phyloP scores from a whole-genome alignment of 2,329 filamentous ascomycete species.

The Colletotrichum acutatum region DNA sequence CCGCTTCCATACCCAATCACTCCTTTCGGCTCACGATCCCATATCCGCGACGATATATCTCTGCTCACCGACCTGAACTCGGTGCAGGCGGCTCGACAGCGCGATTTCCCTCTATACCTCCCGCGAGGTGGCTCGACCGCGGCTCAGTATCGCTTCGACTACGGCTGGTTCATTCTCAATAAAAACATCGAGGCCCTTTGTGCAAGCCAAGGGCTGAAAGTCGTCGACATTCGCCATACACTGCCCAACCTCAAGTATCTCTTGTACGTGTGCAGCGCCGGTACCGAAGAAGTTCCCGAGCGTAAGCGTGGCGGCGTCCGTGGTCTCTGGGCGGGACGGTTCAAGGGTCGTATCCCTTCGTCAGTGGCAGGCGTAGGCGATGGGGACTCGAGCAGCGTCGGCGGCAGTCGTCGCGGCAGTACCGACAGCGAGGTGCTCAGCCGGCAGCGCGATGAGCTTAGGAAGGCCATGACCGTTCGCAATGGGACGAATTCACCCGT shows the following conservation, averaged over 20 bases:
- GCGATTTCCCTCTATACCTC: conserved; percentile 84
- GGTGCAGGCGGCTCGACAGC: conserved; percentile 54
- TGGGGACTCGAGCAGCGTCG: conserved; percentile 52
- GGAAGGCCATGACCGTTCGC: conserved; percentile 45
- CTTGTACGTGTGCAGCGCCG: conserved; percentile 88
- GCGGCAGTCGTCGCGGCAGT: conserved; percentile 55
- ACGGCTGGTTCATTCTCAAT: conserved; percentile 95
- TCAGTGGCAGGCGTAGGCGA: conserved; percentile 39
- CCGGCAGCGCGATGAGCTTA: conserved; percentile 55
- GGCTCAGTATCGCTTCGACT: conserved; percentile 92
- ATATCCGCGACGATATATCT: conserved; percentile 80
- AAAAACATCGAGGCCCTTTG: conserved; percentile 86
- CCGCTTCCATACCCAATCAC: conserved; percentile 84
- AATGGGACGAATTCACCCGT: conserved; percentile 38
- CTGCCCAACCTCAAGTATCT: conserved; percentile 94
- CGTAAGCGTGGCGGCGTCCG: conserved; percentile 71
- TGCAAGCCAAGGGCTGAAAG: conserved; percentile 74
- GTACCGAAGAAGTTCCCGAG: conserved; percentile 71
- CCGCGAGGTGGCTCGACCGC: conserved; percentile 69
- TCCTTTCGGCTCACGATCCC: conserved; percentile 78
- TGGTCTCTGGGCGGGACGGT: conserved; percentile 64
- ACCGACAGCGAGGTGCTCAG: conserved; percentile 53
- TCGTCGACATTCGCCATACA: conserved; percentile 91
- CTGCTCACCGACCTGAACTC: conserved; percentile 53
- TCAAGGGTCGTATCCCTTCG: conserved; percentile 47